Base-by-base conservation (phyloP, 306 rosid species). In the Astragalus glycyphyllos region DNA sequence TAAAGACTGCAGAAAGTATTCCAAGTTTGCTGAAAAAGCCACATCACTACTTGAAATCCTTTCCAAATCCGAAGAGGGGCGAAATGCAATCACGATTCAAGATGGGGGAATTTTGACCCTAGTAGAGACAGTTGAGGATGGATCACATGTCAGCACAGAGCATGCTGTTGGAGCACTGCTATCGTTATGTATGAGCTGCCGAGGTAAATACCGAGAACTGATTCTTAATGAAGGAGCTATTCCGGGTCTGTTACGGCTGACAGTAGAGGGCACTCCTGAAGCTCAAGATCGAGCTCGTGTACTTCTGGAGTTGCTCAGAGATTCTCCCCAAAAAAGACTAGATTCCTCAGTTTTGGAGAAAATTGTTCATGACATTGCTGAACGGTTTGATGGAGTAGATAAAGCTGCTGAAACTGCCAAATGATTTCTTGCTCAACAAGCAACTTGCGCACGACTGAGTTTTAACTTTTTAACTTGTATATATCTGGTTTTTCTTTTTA, bases 41-140 rank as follows among this genome's bases (percentile, higher is more conserved):
- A 83, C 92, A 5, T 79, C 94, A 12, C 83, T 92, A 42, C 92
- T 92, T 0, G 92, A 92, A 76, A 81, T 89, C 80, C 87, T 92
- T 5, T 89, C 90, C 20, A 76, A 84, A 47, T 83, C 86, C 0
- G 92, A 89, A 69, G 94, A 89, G 81, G 97, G 96, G 38, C 83
- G 80, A 58, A 60, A 26, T 2, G 96, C 90, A 41, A 87, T 92
- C 82, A 9, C 96, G 60, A 73, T 78, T 42, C 56, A 84, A 4
- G 89, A 83, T 38, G 86, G 89, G 16, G 97, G 97, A 69, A 89
- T 92, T 70, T 77, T 92, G 42, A 80, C 96, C 7, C 63, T 92
- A 32, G 96, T 92, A 34, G 96, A 92, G 82, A 89, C 96, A 6
- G 87, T 92, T 44, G 97, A 92, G 81, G 96, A 89, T 72, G 97